A percentile compares a stretch with the other conserved stretches of the same genome.
These are phyloP conservation scores for Neonectria hederae DNA, from an alignment of 2,329 filamentous ascomycete genomes.

Conservation along the genomic window DNA sequence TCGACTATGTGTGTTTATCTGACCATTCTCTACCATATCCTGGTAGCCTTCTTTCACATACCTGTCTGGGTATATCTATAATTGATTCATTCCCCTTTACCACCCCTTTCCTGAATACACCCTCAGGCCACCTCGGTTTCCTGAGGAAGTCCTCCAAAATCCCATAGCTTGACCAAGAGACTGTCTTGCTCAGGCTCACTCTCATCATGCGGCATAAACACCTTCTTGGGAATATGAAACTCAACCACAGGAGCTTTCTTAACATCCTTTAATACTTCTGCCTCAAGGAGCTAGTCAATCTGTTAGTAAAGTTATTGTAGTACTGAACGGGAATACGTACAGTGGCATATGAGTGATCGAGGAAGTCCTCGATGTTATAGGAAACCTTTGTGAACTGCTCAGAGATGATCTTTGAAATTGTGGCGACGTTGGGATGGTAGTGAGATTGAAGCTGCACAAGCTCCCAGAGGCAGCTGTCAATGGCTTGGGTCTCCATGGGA, in stretches of 20 bases:
- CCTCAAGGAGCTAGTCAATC: constrained; percentile 74
- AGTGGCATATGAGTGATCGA: constrained; percentile 90
- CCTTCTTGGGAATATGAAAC: constrained; percentile 90
- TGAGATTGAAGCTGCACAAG: constrained; percentile 89
- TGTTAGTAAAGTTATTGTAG: constrained; percentile 45
- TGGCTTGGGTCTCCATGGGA: constrained; percentile 84
- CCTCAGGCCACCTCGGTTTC: constrained; percentile 20
- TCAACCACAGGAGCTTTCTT: constrained; percentile 91
- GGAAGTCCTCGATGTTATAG: constrained; percentile 96
- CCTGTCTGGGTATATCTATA: constrained; percentile 22
- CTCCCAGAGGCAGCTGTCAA: constrained; percentile 96
- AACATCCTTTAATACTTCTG: constrained; percentile 82
- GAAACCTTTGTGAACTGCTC: constrained; percentile 97
- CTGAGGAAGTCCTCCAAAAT: constrained; percentile 53
- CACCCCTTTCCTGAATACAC: no score
- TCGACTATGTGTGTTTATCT: neutral
- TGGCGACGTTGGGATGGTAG: constrained; percentile 96
- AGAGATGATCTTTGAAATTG: constrained; percentile 90
- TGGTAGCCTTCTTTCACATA: neutral
- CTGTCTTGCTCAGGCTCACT: constrained; percentile 60
- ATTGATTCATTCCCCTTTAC: neutral
- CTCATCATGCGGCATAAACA: constrained; percentile 69
- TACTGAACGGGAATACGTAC: constrained; percentile 57
- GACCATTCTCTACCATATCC: neutral
- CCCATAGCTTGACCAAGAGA: constrained; percentile 69